A percentile compares a stretch with the other conserved stretches of the same genome.
These are phyloP conservation scores for Lenzites betulinus DNA, from an alignment of 768 basidiomycete genomes.

Conservation along the genomic window DNA sequence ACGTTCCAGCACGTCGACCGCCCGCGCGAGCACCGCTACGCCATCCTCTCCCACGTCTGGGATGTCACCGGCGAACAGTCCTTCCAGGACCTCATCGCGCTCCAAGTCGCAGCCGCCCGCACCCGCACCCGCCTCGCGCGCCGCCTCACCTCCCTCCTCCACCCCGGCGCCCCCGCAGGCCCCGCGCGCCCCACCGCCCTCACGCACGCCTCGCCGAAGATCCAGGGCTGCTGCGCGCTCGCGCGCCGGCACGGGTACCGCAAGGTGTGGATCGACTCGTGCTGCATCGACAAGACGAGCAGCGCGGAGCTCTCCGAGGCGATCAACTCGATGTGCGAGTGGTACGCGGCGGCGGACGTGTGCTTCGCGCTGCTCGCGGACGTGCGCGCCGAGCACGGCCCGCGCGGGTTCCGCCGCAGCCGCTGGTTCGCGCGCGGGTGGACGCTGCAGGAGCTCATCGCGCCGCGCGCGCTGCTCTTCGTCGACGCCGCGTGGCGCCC, in stretches of 20 bases:
- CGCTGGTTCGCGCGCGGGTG: constrained; percentile 21
- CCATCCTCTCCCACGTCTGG: constrained; percentile 18
- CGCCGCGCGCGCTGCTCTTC: constrained; percentile 11
- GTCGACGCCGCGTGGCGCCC: constrained; percentile 10
- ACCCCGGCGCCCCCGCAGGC: no score
- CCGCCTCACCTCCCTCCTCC: neutral
- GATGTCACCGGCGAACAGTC: constrained; percentile 8
- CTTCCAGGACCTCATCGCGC: constrained; percentile 13
- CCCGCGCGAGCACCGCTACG: constrained; percentile 17
- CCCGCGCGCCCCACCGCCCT: no score
- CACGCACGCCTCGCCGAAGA: neutral
- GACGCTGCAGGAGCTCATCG: constrained; percentile 21
- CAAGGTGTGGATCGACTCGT: constrained; percentile 19
- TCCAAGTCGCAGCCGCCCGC: neutral
- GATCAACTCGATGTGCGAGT: constrained; percentile 23
- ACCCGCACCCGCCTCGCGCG: neutral
- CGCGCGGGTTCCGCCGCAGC: constrained; percentile 15
- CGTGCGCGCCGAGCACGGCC: constrained; percentile 16
- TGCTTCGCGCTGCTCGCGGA: constrained; percentile 19
- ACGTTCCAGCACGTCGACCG: constrained; percentile 11
- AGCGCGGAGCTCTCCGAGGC: constrained; percentile 19
- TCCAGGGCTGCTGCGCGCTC: constrained; percentile 10
- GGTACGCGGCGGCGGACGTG: constrained; percentile 20
- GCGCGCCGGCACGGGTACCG: constrained; percentile 15
- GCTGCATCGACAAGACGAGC: constrained; percentile 24